Base-by-base conservation (phyloP, 2,329 filamentous ascomycete genomes). In the Simplicillium sp. region DNA sequence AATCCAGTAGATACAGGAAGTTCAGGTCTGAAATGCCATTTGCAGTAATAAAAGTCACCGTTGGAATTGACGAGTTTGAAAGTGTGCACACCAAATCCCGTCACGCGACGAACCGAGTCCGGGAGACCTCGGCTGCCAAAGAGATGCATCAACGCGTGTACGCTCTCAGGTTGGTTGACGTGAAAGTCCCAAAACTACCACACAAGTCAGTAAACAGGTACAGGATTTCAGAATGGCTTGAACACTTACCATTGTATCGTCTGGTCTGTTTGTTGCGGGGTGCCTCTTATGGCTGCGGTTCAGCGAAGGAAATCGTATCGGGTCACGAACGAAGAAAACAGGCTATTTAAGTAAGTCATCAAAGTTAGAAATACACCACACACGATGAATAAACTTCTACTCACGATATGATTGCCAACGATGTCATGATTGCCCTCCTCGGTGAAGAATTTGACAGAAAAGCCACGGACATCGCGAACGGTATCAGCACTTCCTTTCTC, bases 381-480 rank as follows among this genome's bases (percentile, higher is more conserved):
- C 20, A 25, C 9, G 20, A 6, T 25, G 9, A 9, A 25, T 5
- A 25, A 25, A 25, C 9, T 5, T 25, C 6, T 65, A 69, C 50
- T 78, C 73, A 48, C 80, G 29, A 78, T 71, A 49, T 80, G 77
- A 56, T 79, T 79, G 32, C 72, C 75, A 11, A 81, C 76, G 41
- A 80, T 74, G 44, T 82, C 76, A 66, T 57, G 42, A 55, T 84
- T 84, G 15, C 82, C 82, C 47, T 84, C 78, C 29, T 84, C 77
- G 0, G 82, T 85, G 51, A 83, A 85, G 31, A 60, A 50, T 44
- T 62, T 61, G 41, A 59, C 43, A 2, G 81, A 78, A 52, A 84
- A 85, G 1, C 82, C 82, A 44, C 81, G 79, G 1, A 84, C 77
- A 62, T 87, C 82, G 25, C 82, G 73, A 4, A 75, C 77, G 0